Base-by-base conservation (phyloP, 257 asterid species). In the Solanum clarkiae region DNA sequence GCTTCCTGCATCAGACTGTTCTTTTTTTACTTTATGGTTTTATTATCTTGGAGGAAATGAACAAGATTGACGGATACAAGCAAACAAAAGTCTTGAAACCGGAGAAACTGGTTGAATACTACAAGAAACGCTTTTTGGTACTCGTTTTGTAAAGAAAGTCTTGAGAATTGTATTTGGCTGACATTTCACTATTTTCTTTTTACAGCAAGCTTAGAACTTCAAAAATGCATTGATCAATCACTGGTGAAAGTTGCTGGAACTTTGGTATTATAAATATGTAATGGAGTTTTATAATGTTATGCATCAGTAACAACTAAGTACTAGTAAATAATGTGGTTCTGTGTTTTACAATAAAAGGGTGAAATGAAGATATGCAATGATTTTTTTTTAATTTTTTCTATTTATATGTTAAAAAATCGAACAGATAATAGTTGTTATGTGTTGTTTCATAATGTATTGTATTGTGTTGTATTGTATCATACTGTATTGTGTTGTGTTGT, bases 31-130 rank as follows among this genome's bases (percentile, higher is more conserved):
- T 10, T 5, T 8, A 6, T 84, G 6, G 5, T 22, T 53, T 40
- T 29, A 70, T 84, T 13, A 54, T 84, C 54, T 26, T 53, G 81
- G 84, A 90, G 91, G 97, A 89, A 87, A 15, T 94, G 69, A 86
- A 92, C 91, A 92, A 93, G 88, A 87, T 90, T 20, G 93, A 90
- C 40, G 94, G 93, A 26, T 94, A 92, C 89, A 91, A 88, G 90
- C 91, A 86, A 8, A 94, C 95, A 26, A 92, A 94, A 87, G 88
- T 93, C 54, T 91, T 92, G 79, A 91, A 93, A 42, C 84, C 86
- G 54, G 22, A 22, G 74, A 86, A 13, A 10, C 49, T 86, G 8
- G 72, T 93, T 49, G 88, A 86, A 62, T 44, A 55, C 75, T 90
- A 87, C 88, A 91, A 87, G 88, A 59, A 69, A 16, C 88, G 85